Conservation (phyloP, 257 asterid species). For the Coffea eugenioides region DNA sequence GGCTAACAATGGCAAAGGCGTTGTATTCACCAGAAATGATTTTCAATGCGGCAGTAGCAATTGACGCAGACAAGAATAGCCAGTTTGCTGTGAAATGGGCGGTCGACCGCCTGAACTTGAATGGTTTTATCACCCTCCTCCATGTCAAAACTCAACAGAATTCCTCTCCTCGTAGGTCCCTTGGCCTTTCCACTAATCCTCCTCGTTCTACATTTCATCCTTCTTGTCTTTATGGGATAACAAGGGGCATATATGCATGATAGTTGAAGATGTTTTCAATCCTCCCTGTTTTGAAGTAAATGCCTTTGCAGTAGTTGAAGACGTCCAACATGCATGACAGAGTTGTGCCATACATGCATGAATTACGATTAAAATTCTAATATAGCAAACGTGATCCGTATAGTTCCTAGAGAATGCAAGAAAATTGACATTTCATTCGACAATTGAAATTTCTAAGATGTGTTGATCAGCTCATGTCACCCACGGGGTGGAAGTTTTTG, state of each 20-base stretch:
- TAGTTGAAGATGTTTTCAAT: too few species aligned
- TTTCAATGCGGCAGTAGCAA: slow-evolving; percentile 54
- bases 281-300: too few species aligned
- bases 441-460: too few species aligned
- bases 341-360: too few species aligned
- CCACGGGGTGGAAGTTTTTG: not conserved
- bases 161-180: slow-evolving; percentile 40
- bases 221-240: not conserved
- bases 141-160: slow-evolving; percentile 50
- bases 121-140: slow-evolving; percentile 46
- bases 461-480: not conserved
- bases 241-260: not conserved
- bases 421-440: not conserved
- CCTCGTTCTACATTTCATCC: not conserved
- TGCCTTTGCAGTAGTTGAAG: too few species aligned
- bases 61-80: slow-evolving; percentile 84
- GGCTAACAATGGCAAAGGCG: slow-evolving; percentile 28
- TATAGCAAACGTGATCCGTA: not conserved
- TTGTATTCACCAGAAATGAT: slow-evolving; percentile 24
- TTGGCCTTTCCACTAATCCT: not conserved
- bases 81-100: slow-evolving; percentile 85
- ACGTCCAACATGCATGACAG: too few species aligned
- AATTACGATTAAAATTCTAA: too few species aligned
- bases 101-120: slow-evolving; percentile 49
- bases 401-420: not conserved